These are phyloP conservation scores for Eucalyptus sp. DNA, from an alignment of 345 rosid genomes.

Conservation along the genomic window DNA sequence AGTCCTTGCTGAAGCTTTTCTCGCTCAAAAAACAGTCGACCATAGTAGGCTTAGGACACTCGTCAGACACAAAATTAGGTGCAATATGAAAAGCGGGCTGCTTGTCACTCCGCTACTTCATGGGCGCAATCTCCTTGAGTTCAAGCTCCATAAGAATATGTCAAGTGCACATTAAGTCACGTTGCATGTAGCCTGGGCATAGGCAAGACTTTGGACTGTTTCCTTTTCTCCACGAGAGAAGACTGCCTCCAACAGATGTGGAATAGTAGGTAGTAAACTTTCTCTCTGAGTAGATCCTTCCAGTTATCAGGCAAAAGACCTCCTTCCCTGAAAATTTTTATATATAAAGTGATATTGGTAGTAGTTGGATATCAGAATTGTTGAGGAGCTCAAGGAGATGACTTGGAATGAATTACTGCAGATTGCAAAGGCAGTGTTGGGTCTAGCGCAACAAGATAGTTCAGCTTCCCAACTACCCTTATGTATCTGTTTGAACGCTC, in stretches of 20 bases:
- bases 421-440: background rate
- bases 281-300: background rate
- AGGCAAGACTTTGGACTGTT: background rate
- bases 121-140: background rate
- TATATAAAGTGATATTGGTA: background rate
- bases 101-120: background rate
- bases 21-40: background rate
- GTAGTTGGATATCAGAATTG: background rate
- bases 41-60: background rate
- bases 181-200: background rate
- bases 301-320: background rate
- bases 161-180: background rate
- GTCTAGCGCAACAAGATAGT: background rate
- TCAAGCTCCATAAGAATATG: background rate
- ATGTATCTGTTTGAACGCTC: background rate
- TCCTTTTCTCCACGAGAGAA: background rate
- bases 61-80: background rate
- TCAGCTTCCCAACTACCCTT: background rate
- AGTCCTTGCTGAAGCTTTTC: background rate
- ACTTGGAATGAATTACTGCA: background rate
- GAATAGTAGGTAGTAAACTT: background rate
- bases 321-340: background rate
- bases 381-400: background rate
- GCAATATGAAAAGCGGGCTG: background rate
- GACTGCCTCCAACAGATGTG: background rate